phyloP scores from a whole-genome alignment of 345 rosid species.

The Eucalyptus curtisii region DNA sequence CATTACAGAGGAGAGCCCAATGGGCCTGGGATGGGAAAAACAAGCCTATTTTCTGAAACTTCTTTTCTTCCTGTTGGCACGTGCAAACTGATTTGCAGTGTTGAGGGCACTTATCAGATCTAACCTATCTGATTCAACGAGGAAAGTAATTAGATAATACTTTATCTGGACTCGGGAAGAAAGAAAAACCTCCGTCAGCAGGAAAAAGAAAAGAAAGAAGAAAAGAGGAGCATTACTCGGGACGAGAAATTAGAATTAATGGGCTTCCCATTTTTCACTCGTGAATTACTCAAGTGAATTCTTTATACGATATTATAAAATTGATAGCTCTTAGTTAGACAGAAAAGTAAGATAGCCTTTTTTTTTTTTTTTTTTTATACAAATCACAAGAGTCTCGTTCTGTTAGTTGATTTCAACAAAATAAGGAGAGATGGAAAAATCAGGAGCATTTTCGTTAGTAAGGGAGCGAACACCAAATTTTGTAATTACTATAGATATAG shows the following conservation, averaged over 20 bases:
- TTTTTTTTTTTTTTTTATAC: background rate
- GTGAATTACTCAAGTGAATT: background rate
- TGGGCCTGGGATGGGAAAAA: too few relatives aligned
- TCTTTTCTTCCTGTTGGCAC: too few relatives aligned
- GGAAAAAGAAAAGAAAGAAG: background rate
- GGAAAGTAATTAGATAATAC: background rate
- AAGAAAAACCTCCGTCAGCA: background rate
- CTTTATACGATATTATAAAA: background rate
- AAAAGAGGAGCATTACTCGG: background rate
- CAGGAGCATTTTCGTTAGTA: rapidly evolving
- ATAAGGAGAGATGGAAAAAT: background rate
- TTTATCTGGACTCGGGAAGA: background rate
- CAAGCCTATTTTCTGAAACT: too few relatives aligned
- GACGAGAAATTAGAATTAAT: background rate
- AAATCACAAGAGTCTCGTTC: background rate
- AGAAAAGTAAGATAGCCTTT: background rate
- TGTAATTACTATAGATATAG: background rate
- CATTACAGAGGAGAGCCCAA: too few relatives aligned
- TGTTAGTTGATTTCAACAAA: background rate
- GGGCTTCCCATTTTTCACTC: background rate
- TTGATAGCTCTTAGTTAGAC: background rate
- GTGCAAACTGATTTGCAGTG: too few relatives aligned
- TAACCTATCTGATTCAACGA: too few relatives aligned
- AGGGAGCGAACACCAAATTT: background rate
- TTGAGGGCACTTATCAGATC: too few relatives aligned